These are phyloP conservation scores for Sugiyamaella smithiae DNA, from an alignment of 805 yeast genomes.

Conservation along the genomic window DNA sequence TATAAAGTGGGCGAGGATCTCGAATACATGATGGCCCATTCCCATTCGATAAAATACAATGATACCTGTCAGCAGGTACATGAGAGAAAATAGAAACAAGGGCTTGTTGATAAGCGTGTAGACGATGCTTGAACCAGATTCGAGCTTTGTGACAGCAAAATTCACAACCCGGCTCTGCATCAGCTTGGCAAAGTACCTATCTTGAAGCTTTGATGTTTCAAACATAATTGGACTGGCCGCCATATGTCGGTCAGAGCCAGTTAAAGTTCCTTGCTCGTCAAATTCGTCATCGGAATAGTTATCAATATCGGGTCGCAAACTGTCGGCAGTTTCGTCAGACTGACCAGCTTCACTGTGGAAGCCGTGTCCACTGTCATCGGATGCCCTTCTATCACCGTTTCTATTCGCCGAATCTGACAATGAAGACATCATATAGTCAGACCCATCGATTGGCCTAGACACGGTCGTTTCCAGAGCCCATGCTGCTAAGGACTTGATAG, in stretches of 20 bases:
- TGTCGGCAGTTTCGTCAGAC: conserved; percentile 1
- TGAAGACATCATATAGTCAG: conserved; percentile 29
- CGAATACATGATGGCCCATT: conserved; percentile 63
- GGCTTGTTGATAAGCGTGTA: conserved; percentile 62
- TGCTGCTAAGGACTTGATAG: conserved; percentile 46
- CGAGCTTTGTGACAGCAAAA: conserved; percentile 25
- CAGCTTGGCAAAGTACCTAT: conserved; percentile 20
- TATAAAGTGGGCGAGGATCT: conserved; percentile 89
- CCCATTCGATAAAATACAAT: conserved; percentile 74
- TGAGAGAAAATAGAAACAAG: conserved; percentile 55
- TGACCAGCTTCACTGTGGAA: conserved; percentile 8
- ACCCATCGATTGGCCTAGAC: conserved; percentile 32
- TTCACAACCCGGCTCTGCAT: conserved; percentile 22
- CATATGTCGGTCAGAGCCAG: neutral
- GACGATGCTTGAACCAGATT: conserved; percentile 36
- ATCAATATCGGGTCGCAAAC: conserved; percentile 10
- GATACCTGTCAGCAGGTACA: conserved; percentile 53
- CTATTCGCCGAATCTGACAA: conserved; percentile 15
- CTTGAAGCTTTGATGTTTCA: conserved; percentile 14
- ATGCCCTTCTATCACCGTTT: conserved; percentile 1
- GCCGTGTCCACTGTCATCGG: conserved; percentile 28
- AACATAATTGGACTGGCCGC: neutral
- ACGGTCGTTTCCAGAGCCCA: conserved; percentile 36
- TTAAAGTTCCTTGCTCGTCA: conserved; percentile 3
- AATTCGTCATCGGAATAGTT: conserved; percentile 10